phyloP scores from a whole-genome alignment of 2,329 filamentous ascomycete species.

The Cucurbitaria berberidis region DNA sequence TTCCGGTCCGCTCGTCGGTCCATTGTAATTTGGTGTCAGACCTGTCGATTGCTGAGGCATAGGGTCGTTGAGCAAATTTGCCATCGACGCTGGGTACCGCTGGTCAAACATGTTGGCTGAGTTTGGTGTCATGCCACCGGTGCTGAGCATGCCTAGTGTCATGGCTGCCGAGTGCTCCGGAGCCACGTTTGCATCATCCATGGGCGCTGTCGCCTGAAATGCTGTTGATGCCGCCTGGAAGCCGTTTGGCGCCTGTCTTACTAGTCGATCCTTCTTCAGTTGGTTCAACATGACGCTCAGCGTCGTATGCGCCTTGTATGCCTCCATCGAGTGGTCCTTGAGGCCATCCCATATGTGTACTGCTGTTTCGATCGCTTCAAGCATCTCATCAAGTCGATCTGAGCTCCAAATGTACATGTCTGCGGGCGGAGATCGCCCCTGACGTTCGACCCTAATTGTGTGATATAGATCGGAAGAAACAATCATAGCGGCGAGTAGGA shows the following conservation, averaged over 20 bases:
- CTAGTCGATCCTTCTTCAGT: slow-evolving; percentile 62
- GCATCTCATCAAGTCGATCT: slow-evolving; percentile 71
- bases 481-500: slow-evolving; percentile 83
- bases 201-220: slow-evolving; percentile 38
- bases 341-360: slow-evolving; percentile 80
- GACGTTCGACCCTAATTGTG: slow-evolving; percentile 57
- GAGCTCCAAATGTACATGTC: slow-evolving; percentile 55
- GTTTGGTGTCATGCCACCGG: slow-evolving; percentile 64
- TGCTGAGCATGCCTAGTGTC: slow-evolving; percentile 72
- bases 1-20: slow-evolving; percentile 47
- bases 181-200: slow-evolving; percentile 62
- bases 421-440: slow-evolving; percentile 41
- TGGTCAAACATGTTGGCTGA: slow-evolving; percentile 51
- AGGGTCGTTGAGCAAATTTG: slow-evolving; percentile 47
- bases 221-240: slow-evolving; percentile 39
- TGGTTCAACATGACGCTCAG: slow-evolving; percentile 86
- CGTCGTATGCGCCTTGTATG: slow-evolving; percentile 82
- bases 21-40: slow-evolving; percentile 44
- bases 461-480: slow-evolving; percentile 83
- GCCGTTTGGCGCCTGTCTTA: slow-evolving; percentile 34
- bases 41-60: slow-evolving; percentile 37
- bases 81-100: slow-evolving; percentile 48
- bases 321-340: slow-evolving; percentile 81
- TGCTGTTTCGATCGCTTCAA: slow-evolving; percentile 73
- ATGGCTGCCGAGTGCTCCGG: slow-evolving; percentile 71